Percentiles rank a stretch among this genome's conserved stretches.
Evolutionary conservation across 1,284 basidiomycete species (phyloP).

Genomic region (Ceraceosorus bombacis): DNA sequence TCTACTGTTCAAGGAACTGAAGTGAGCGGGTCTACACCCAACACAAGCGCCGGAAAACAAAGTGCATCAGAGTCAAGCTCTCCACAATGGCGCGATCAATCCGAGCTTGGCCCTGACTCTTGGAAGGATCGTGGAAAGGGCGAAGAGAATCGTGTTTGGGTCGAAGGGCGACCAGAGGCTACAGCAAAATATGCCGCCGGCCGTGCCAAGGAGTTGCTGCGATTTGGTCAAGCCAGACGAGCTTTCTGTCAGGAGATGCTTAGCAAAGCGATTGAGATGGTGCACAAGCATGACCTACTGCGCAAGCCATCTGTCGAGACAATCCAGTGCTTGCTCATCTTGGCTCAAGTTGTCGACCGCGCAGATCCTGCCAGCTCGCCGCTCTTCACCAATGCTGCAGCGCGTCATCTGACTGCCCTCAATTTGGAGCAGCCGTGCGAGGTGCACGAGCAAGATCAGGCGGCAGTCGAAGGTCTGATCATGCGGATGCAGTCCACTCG

Average conservation of each 20-base stretch:
- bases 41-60: too few species aligned
- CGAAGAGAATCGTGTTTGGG: constrained; percentile 5
- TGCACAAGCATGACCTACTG: constrained; percentile 39
- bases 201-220: constrained; percentile 22
- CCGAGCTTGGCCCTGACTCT: neutral
- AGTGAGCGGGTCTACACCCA: too few species aligned
- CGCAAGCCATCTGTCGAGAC: constrained; percentile 32
- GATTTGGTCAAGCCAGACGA: constrained; percentile 36
- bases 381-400: constrained; percentile 10
- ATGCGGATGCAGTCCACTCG: constrained; percentile 28
- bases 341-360: constrained; percentile 32
- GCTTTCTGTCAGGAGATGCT: constrained; percentile 34
- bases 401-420: constrained; percentile 9
- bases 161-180: neutral
- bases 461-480: constrained; percentile 16
- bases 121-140: constrained; percentile 2
- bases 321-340: constrained; percentile 24
- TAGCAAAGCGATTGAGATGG: constrained; percentile 32
- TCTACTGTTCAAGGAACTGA: too few species aligned
- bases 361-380: constrained; percentile 5
- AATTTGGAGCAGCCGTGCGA: constrained; percentile 12
- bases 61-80: too few species aligned
- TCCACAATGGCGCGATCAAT: too few species aligned
- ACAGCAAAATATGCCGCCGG: neutral
- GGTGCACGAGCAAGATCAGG: constrained; percentile 17